phyloP scores from a whole-genome alignment of 2,329 filamentous ascomycete species.

The Cladosporium colombiae region DNA sequence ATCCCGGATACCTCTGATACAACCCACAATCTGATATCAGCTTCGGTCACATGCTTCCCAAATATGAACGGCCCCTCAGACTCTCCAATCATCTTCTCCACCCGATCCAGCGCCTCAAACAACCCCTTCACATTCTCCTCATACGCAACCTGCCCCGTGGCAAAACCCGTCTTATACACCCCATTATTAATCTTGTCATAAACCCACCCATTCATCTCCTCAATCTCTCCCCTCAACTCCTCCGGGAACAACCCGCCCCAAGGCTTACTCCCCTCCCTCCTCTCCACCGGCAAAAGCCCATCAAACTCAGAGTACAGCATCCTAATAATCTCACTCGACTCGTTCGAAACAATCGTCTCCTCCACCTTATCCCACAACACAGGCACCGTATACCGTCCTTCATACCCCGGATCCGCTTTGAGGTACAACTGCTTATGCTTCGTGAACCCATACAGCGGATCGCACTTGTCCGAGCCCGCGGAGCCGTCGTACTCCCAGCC shows the following conservation, averaged over 20 bases:
- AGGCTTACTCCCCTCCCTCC: conserved; percentile 55
- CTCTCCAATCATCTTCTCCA: conserved; percentile 67
- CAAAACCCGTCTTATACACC: conserved; percentile 68
- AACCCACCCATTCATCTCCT: conserved; percentile 76
- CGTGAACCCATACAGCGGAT: conserved; percentile 66
- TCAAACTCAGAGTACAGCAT: conserved; percentile 87
- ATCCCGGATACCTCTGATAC: not conserved
- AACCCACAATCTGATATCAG: conserved; percentile 69
- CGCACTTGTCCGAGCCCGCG: conserved; percentile 57
- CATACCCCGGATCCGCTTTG: conserved; percentile 65
- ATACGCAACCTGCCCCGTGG: conserved; percentile 80
- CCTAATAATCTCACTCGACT: conserved; percentile 86
- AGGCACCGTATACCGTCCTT: conserved; percentile 78
- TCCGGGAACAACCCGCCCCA: conserved; percentile 68
- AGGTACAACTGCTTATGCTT: conserved; percentile 74
- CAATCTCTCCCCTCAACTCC: conserved; percentile 66
- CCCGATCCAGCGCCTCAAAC: conserved; percentile 74
- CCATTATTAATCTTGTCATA: conserved; percentile 64
- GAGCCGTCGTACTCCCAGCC: conserved; percentile 73
- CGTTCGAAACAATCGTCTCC: conserved; percentile 77
- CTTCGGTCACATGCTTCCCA: conserved; percentile 74
- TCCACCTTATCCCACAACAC: conserved; percentile 71
- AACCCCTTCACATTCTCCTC: conserved; percentile 70
- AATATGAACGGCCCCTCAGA: conserved; percentile 68
- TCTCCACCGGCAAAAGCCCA: conserved; percentile 47